A percentile compares a stretch with the other conserved stretches of the same genome.
phyloP scores from a whole-genome alignment of 371 early-diverging fungal species.

The Thermomucor indicae-seudaticae region DNA sequence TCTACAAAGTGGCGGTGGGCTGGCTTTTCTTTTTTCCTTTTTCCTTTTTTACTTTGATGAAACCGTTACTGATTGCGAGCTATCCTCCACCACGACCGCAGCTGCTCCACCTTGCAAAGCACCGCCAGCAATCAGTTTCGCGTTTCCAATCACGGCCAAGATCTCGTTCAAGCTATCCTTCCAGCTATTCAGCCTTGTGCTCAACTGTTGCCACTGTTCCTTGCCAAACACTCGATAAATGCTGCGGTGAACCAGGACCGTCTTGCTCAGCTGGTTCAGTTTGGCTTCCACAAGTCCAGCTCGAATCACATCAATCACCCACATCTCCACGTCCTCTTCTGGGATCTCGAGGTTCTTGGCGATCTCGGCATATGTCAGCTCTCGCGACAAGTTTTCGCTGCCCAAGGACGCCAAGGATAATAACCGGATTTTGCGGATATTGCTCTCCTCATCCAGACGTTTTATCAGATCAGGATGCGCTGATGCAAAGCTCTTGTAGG shows the following conservation, averaged over 20 bases:
- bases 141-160: conserved; percentile 78
- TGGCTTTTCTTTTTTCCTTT: background rate
- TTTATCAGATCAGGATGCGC: conserved; percentile 48
- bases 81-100: conserved; percentile 33
- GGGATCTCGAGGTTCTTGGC: conserved; percentile 71
- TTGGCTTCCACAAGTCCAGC: conserved; percentile 92
- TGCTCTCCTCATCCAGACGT: conserved; percentile 57
- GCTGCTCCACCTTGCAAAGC: conserved; percentile 37
- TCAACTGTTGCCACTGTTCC: conserved; percentile 79
- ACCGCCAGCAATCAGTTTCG: conserved; percentile 66
- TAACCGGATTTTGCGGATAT: conserved; percentile 79
- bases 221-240: conserved; percentile 82
- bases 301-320: conserved; percentile 91
- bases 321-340: conserved; percentile 86
- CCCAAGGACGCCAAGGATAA: conserved; percentile 83
- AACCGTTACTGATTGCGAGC: conserved; percentile 18
- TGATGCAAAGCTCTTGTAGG: conserved; percentile 60
- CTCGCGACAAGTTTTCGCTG: conserved; percentile 63
- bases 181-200: conserved; percentile 72
- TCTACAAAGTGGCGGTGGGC: too few species aligned
- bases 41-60: conserved; percentile 1
- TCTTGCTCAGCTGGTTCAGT: conserved; percentile 85
- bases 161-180: conserved; percentile 74
- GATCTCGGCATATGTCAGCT: conserved; percentile 71
- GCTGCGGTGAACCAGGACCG: conserved; percentile 72